These are phyloP conservation scores for Aspergillus taichungensis DNA, from an alignment of 495 filamentous ascomycete genomes.

Conservation along the genomic window DNA sequence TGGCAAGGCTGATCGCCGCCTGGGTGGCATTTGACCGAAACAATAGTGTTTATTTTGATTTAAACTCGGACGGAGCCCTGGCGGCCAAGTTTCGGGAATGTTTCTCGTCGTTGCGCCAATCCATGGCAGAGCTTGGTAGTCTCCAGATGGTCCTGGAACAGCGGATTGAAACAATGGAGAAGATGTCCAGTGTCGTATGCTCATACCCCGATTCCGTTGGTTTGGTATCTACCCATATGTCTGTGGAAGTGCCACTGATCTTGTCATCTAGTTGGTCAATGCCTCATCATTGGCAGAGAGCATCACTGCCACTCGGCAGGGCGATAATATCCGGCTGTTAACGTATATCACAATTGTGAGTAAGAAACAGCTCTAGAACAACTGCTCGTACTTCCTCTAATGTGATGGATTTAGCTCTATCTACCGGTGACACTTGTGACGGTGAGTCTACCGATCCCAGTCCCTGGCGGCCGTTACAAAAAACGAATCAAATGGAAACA, in stretches of 20 bases:
- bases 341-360: constrained; percentile 14
- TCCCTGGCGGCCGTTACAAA: not conserved
- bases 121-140: constrained; percentile 1
- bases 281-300: constrained; percentile 12
- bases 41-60: constrained; percentile 8
- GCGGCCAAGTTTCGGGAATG: constrained; percentile 4
- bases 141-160: constrained; percentile 7
- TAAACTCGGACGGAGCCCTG: constrained; percentile 2
- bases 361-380: not conserved
- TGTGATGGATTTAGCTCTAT: constrained; percentile 6
- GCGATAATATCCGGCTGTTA: constrained; percentile 13
- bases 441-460: constrained; percentile 2
- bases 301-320: constrained; percentile 11
- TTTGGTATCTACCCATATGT: no score
- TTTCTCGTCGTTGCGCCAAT: constrained; percentile 6
- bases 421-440: constrained; percentile 9
- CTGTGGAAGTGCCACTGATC: no score
- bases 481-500: no score
- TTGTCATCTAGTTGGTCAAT: constrained; percentile 10
- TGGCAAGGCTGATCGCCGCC: constrained; percentile 1
- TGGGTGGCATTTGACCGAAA: constrained; percentile 1
- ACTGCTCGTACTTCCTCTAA: not conserved
- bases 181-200: constrained; percentile 7
- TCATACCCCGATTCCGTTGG: not conserved
- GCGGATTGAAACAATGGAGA: constrained; percentile 9